Conservation (phyloP, 148 eudicot species). For the Gaultheria prostrata region DNA sequence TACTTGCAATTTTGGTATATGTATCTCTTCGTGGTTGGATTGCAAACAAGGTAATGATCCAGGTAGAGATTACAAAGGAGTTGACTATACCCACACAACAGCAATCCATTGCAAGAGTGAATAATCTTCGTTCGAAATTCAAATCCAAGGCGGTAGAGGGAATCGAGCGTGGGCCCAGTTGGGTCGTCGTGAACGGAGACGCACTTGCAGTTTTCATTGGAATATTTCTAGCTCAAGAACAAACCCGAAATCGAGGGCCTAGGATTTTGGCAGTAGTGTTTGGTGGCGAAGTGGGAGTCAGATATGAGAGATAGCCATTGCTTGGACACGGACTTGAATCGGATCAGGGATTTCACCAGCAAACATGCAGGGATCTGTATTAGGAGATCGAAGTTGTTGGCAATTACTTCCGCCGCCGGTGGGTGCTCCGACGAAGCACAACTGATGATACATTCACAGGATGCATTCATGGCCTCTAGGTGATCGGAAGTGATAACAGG, state of each 20-base stretch:
- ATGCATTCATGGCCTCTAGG: no score
- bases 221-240: background rate
- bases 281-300: background rate
- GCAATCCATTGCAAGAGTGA: background rate
- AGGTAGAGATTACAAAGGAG: background rate
- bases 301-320: constrained; percentile 4
- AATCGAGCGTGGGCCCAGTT: background rate
- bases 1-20: no score
- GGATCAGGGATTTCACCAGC: background rate
- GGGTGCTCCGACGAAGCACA: background rate
- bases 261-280: background rate
- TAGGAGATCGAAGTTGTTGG: background rate
- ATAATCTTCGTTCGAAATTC: background rate
- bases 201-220: no score
- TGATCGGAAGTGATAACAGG: background rate
- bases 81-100: background rate
- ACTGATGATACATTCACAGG: background rate
- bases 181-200: background rate
- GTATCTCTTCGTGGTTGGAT: background rate
- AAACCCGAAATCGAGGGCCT: background rate
- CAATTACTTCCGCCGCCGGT: background rate
- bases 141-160: background rate
- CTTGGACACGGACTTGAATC: constrained; percentile 3
- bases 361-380: background rate
- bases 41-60: background rate